Conservation (phyloP, 2,329 filamentous ascomycete genomes). For the Diaporthe sp. region DNA sequence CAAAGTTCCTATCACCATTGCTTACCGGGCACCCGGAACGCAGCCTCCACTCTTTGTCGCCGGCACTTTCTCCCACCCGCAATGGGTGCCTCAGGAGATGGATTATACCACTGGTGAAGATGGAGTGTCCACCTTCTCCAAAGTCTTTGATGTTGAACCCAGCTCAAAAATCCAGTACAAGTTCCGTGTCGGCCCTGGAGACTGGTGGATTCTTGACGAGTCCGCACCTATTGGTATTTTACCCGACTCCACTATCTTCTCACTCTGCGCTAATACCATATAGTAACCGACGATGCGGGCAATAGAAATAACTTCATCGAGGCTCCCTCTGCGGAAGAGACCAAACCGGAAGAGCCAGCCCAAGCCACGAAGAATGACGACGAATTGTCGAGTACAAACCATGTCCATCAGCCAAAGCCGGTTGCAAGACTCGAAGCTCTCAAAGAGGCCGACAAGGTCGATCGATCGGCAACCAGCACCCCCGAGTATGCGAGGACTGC, state of each 20-base stretch:
- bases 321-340: conserved; percentile 44
- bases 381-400: background rate
- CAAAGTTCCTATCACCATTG: conserved; percentile 67
- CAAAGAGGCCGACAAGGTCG: conserved; percentile 36
- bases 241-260: background rate
- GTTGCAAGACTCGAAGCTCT: conserved; percentile 40
- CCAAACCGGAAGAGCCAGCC: background rate
- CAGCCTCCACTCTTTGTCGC: conserved; percentile 79
- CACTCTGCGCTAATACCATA: conserved; percentile 14
- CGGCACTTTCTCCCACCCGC: conserved; percentile 76
- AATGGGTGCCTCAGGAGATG: conserved; percentile 80
- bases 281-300: conserved; percentile 59
- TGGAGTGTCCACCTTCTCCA: conserved; percentile 71
- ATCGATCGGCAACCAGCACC: conserved; percentile 47
- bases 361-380: conserved; percentile 1
- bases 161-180: conserved; percentile 80
- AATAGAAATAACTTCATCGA: conserved; percentile 64
- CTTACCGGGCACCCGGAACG: conserved; percentile 71
- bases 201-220: conserved; percentile 81
- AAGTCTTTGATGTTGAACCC: conserved; percentile 67
- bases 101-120: conserved; percentile 62
- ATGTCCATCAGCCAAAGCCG: conserved; percentile 37
- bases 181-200: conserved; percentile 75
- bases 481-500: conserved; percentile 48
- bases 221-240: conserved; percentile 69